A percentile compares a stretch with the other conserved stretches of the same genome.
Evolutionary conservation across 2,329 filamentous ascomycete species (phyloP).

Genomic region (Pseudocercospora vitis): DNA sequence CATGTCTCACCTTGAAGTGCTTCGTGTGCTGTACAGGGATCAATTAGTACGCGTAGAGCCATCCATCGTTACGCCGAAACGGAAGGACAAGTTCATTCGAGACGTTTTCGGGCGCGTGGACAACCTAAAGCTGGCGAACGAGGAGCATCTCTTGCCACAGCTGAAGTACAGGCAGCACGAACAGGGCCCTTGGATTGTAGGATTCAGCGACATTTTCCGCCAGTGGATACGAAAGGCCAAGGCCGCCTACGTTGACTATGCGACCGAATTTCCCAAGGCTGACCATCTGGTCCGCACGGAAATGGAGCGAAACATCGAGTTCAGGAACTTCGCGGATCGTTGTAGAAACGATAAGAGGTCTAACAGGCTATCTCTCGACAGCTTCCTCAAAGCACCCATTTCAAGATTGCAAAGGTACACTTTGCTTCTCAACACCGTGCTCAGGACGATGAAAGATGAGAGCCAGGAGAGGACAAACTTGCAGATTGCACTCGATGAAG

Average conservation of each 20-base stretch:
- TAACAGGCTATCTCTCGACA: conserved; percentile 86
- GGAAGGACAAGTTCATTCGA: conserved; percentile 74
- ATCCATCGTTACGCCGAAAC: conserved; percentile 75
- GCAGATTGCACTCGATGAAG: conserved; percentile 81
- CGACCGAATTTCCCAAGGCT: conserved; percentile 80
- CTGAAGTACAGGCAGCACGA: conserved; percentile 96
- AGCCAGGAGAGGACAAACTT: conserved; percentile 88
- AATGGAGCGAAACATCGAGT: conserved; percentile 78
- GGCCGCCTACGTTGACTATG: conserved; percentile 86
- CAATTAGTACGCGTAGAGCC: conserved; percentile 71
- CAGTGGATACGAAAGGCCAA: conserved; percentile 98
- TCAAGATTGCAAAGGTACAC: conserved; percentile 89
- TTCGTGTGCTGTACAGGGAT: conserved; percentile 83
- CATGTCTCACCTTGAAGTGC: conserved; percentile 83
- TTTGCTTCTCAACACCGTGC: conserved; percentile 76
- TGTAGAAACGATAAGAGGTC: conserved; percentile 76
- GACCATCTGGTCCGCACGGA: conserved; percentile 82
- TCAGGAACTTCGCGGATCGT: conserved; percentile 80
- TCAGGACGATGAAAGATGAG: conserved; percentile 79
- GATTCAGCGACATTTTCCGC: conserved; percentile 94
- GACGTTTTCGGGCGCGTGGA: conserved; percentile 92
- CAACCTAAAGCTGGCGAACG: conserved; percentile 83
- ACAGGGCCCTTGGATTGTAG: conserved; percentile 89
- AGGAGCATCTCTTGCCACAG: conserved; percentile 86
- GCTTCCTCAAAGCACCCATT: conserved; percentile 89